These are phyloP conservation scores for Leccinellum rugosiceps DNA, from an alignment of 768 basidiomycete species.

Conservation along the genomic window DNA sequence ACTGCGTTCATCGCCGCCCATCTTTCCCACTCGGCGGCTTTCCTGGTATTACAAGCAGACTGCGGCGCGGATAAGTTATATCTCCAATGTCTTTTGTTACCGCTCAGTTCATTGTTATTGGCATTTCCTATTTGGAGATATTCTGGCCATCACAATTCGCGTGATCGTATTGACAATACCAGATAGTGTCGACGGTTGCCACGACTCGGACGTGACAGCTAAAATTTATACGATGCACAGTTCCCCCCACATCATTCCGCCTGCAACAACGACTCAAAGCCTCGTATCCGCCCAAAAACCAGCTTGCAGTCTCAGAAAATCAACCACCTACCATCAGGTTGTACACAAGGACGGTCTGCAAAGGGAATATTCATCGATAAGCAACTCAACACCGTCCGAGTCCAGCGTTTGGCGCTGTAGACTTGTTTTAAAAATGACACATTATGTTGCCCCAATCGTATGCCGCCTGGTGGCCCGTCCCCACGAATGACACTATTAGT, in stretches of 20 bases:
- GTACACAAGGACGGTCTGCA: background rate
- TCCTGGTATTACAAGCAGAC: background rate
- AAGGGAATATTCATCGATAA: background rate
- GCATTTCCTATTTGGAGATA: conserved; percentile 2
- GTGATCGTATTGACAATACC: background rate
- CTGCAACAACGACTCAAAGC: background rate
- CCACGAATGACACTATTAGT: conserved; percentile 26
- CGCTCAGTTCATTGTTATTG: background rate
- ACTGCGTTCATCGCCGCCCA: background rate
- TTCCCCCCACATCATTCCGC: background rate
- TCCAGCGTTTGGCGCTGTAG: background rate
- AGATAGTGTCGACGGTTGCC: background rate
- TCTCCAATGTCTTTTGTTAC: background rate
- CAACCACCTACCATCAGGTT: background rate
- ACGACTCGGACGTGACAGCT: background rate
- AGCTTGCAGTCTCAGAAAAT: background rate
- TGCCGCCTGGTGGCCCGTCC: conserved; percentile 25
- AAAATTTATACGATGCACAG: background rate
- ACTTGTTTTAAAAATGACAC: background rate
- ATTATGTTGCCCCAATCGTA: background rate
- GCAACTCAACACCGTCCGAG: background rate
- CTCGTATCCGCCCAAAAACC: background rate
- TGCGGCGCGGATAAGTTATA: too few species aligned
- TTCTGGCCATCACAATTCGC: background rate
- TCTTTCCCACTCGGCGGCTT: background rate